Conservation (phyloP, 1,139 yeast species). For the Candida buenavistaensis region DNA sequence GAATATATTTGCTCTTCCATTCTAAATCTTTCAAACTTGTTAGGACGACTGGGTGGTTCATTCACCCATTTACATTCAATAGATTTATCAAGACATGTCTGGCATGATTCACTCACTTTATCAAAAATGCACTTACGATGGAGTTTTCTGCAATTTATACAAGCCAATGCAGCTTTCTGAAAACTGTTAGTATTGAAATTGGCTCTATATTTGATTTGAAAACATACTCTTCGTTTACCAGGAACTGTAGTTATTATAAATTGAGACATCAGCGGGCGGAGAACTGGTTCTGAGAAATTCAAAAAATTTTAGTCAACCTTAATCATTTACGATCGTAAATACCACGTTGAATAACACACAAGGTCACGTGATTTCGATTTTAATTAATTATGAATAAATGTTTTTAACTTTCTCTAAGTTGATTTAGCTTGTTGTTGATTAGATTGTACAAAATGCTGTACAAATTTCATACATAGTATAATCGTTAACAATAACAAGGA, state of each 20-base stretch:
- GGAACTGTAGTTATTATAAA: slow-evolving; percentile 8
- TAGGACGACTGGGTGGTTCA: neutral
- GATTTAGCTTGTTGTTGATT: too few relatives aligned
- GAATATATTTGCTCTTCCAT: slow-evolving; percentile 8
- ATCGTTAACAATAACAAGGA: too few relatives aligned
- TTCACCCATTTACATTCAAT: slow-evolving; percentile 4
- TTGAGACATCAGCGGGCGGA: slow-evolving; percentile 5
- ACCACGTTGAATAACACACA: too few relatives aligned
- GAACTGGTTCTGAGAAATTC: too few relatives aligned
- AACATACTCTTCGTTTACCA: slow-evolving; percentile 9
- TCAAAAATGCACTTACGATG: slow-evolving; percentile 8
- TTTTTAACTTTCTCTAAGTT: too few relatives aligned
- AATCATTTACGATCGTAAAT: too few relatives aligned
- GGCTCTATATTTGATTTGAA: too few relatives aligned
- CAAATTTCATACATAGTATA: too few relatives aligned
- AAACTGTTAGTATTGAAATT: slow-evolving; percentile 4
- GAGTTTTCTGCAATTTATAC: slow-evolving; percentile 7
- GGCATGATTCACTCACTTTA: slow-evolving; percentile 2
- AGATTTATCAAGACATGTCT: slow-evolving; percentile 1
- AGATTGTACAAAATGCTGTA: too few relatives aligned
- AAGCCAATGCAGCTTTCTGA: slow-evolving; percentile 9
- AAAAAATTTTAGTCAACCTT: too few relatives aligned
- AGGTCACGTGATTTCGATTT: too few relatives aligned
- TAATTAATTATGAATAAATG: too few relatives aligned
- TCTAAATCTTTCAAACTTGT: slow-evolving; percentile 4